These are phyloP conservation scores for Malus fusca DNA, from an alignment of 306 rosid species.

Conservation along the genomic window DNA sequence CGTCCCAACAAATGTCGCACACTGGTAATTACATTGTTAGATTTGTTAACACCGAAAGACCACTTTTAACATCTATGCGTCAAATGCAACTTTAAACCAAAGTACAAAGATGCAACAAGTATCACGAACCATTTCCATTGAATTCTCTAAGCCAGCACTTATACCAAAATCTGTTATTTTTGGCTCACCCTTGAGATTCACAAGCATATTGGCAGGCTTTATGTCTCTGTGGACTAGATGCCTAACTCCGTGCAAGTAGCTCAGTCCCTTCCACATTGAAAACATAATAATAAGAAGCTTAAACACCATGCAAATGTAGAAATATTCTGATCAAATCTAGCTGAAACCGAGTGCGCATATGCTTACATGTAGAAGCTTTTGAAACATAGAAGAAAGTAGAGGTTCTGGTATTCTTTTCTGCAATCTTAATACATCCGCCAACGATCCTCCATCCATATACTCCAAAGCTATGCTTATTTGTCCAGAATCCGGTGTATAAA, in stretches of 20 bases:
- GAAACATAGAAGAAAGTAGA: slow-evolving; percentile 81
- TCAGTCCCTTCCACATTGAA: slow-evolving; percentile 61
- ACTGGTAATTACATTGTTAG: slow-evolving; percentile 36
- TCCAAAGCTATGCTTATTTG: slow-evolving; percentile 97
- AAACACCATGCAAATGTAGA: neutral
- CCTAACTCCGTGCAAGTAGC: slow-evolving; percentile 83
- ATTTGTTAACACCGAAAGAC: neutral
- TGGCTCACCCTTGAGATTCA: slow-evolving; percentile 94
- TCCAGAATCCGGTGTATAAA: slow-evolving; percentile 94
- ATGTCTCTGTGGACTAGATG: slow-evolving; percentile 95
- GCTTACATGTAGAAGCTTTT: slow-evolving; percentile 68
- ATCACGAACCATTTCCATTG: slow-evolving; percentile 85
- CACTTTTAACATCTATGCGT: neutral
- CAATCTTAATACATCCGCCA: slow-evolving; percentile 69
- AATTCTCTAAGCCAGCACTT: slow-evolving; percentile 97
- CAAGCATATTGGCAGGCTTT: slow-evolving; percentile 90
- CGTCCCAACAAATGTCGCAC: slow-evolving; percentile 97
- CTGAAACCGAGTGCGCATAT: neutral
- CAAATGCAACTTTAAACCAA: neutral
- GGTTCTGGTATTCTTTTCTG: slow-evolving; percentile 71
- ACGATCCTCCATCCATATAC: slow-evolving; percentile 97
- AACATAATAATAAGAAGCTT: neutral
- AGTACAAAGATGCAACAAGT: neutral
- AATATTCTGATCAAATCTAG: neutral
- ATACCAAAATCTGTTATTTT: slow-evolving; percentile 93